phyloP scores from a whole-genome alignment of 805 yeast species.

The Wickerhamomyces chambardii region DNA sequence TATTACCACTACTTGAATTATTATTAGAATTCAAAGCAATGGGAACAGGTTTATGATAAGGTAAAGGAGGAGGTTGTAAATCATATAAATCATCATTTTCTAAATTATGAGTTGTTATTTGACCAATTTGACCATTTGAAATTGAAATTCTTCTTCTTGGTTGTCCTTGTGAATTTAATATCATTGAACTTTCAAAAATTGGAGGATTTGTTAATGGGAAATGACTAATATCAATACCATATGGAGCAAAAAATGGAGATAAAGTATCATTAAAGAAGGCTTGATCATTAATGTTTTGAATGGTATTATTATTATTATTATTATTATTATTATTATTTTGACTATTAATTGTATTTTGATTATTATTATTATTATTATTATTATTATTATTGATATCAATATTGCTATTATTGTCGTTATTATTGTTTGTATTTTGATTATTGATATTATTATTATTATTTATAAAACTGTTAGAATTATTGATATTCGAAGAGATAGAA shows the following conservation, averaged over 20 bases:
- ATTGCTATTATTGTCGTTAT: too few species aligned
- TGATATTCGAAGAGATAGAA: too few species aligned
- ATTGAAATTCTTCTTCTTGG: conserved; percentile 66
- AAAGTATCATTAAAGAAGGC: conserved; percentile 21
- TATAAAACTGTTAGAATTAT: too few species aligned
- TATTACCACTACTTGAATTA: conserved; percentile 2
- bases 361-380: too few species aligned
- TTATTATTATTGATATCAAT: too few species aligned
- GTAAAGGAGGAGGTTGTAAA: conserved; percentile 23
- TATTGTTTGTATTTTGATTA: too few species aligned
- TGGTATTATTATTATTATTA: too few species aligned
- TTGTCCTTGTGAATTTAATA: conserved; percentile 22
- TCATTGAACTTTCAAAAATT: conserved; percentile 33
- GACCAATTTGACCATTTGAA: conserved; percentile 81
- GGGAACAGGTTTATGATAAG: conserved; percentile 1
- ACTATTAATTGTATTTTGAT: too few species aligned
- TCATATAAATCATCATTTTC: conserved; percentile 28
- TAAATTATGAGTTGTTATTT: conserved; percentile 36
- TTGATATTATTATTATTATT: too few species aligned
- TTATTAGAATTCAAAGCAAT: background rate
- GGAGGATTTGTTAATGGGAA: conserved; percentile 37
- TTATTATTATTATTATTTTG: too few species aligned
- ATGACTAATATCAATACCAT: conserved; percentile 33
- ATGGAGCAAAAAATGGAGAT: conserved; percentile 33
- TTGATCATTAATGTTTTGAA: too few species aligned